phyloP scores from a whole-genome alignment of 2,329 filamentous ascomycete genomes.

The Sclerotinia spermophila region DNA sequence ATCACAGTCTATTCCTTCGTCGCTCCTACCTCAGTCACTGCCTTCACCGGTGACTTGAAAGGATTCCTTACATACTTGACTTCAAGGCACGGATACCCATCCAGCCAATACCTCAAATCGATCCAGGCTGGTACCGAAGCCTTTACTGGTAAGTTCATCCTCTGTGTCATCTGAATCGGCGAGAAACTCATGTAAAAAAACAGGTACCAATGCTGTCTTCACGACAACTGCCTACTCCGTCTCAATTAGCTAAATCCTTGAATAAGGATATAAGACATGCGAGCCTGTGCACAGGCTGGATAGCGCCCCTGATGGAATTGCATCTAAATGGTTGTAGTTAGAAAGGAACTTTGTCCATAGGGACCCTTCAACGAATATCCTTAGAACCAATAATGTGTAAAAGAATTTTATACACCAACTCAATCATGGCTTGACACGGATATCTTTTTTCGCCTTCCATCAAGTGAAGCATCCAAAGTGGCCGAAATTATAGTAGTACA shows the following conservation, averaged over 20 bases:
- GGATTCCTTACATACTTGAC: constrained; percentile 56
- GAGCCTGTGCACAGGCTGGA: not conserved
- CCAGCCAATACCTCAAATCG: constrained; percentile 50
- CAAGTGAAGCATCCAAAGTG: not conserved
- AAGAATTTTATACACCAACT: not conserved
- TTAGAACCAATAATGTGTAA: not conserved
- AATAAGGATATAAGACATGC: not conserved
- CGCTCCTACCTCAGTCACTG: constrained; percentile 44
- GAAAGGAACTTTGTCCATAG: not conserved
- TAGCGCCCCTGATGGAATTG: too few species aligned
- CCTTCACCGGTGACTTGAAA: constrained; percentile 55
- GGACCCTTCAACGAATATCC: not conserved
- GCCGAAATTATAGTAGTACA: not conserved
- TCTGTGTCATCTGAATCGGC: too few species aligned
- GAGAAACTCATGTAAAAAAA: not conserved
- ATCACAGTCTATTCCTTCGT: constrained; percentile 62
- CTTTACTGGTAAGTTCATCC: constrained; percentile 41
- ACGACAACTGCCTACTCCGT: constrained; percentile 40
- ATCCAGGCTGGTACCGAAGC: constrained; percentile 55
- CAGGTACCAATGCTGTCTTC: constrained; percentile 45
- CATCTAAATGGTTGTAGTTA: not conserved
- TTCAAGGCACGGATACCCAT: constrained; percentile 45
- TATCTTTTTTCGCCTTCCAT: too few species aligned
- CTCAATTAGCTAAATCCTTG: constrained; percentile 17
- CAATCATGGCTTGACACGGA: not conserved